Base-by-base conservation (phyloP, 352 stramenopile genomes). In the Phytophthora pseudosyringae region DNA sequence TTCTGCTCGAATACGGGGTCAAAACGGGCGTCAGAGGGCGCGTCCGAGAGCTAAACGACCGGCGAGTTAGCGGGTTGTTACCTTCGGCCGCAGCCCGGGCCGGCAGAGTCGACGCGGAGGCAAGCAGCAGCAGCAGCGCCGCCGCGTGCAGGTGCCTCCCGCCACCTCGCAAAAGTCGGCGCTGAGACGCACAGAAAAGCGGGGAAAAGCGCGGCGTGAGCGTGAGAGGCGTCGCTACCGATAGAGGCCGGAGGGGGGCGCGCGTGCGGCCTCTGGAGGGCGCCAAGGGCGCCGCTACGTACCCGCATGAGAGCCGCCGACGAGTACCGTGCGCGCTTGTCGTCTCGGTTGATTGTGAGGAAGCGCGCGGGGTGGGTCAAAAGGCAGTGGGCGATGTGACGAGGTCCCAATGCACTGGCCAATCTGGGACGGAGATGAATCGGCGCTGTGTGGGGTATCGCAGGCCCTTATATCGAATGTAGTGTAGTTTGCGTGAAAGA, bases 121-220 rank as follows among this genome's bases (percentile, higher is more conserved):
- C 50, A 13, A 73, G 48, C 45, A 76, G 38, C 55, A 71, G 45
- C 59, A 76, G 49, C 59, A 76, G 41, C 16, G 48, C 59, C 18
- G 59, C 45, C 21, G 68, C 57, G 45, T 53, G 56, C 40, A 72
- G 39, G 35, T 35, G 26, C 40, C 59, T 57, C 54, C 53, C 16
- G 43, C 64, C 57, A 43, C 59, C 54, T 65, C 59, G 64, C 65
- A 67, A 48, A 55, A 72, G 56, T 72, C 63, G 68, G 66, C 64
- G 63, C 68, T 76, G 26, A 43, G 18, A 50, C 35, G 16, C 11
- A 58, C 18, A 53, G 4, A 64, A 8, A 53, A 21, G 29, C 11
- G 40, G 29, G 10, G 16, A 56, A 51, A 39, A 47, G 31, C 67
- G 32, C 5, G 18, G 10, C 6, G 36, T 62, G n/a, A 67, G 49